These are phyloP conservation scores for Magnaporthiopsis incrustans DNA, from an alignment of 2,329 filamentous ascomycete species.

Conservation along the genomic window DNA sequence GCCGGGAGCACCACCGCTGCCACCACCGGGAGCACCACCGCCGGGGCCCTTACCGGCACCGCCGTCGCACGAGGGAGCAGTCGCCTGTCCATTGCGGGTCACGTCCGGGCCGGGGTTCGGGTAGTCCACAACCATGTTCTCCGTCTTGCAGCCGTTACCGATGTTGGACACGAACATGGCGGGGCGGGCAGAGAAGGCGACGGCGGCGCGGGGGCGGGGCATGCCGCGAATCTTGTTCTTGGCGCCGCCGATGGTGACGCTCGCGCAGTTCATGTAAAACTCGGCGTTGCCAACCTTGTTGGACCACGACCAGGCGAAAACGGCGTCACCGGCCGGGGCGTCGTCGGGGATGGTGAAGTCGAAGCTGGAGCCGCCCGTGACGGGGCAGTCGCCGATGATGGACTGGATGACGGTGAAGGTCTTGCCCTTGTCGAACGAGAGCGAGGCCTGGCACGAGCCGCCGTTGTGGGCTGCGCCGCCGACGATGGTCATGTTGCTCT, in stretches of 20 bases:
- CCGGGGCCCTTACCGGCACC: conserved; percentile 4
- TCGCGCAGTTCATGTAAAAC: conserved; percentile 81
- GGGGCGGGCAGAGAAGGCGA: conserved; percentile 2
- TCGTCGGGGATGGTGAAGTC: conserved; percentile 59
- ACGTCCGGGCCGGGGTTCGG: conserved; percentile 6
- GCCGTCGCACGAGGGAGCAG: conserved; percentile 3
- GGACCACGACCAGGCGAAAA: conserved; percentile 73
- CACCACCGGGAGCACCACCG: not conserved
- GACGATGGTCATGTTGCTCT: conserved; percentile 54
- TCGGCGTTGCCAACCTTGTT: conserved; percentile 71
- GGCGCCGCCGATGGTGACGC: conserved; percentile 50
- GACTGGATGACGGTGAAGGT: conserved; percentile 61
- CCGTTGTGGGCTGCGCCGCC: conserved; percentile 58
- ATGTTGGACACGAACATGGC: conserved; percentile 6
- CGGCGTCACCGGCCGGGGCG: conserved; percentile 48
- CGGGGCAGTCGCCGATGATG: conserved; percentile 45
- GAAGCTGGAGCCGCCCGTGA: conserved; percentile 39
- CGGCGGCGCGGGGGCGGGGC: not conserved
- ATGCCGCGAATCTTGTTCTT: conserved; percentile 11
- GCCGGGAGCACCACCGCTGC: not conserved
- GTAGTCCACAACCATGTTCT: conserved; percentile 6
- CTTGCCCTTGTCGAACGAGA: conserved; percentile 64
- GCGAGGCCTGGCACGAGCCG: conserved; percentile 65
- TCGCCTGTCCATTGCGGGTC: conserved; percentile 1
- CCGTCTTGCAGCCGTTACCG: conserved; percentile 8